A percentile compares a stretch with the other conserved stretches of the same genome.
Evolutionary conservation across 495 filamentous ascomycete species (phyloP).

Genomic region (Hypomontagnella submonticulosa): DNA sequence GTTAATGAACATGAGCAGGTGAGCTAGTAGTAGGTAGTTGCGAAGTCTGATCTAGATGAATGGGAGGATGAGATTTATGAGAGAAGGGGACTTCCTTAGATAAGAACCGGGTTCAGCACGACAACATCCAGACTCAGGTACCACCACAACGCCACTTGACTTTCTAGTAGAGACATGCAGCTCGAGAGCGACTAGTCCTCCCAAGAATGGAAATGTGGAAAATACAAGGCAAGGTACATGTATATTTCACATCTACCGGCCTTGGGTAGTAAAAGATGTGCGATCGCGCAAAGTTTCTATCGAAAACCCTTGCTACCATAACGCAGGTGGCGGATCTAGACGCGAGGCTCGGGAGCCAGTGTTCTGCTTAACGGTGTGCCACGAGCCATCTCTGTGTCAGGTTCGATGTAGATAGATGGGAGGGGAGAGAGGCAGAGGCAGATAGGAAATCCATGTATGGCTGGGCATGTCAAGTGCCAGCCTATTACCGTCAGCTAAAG

Average conservation of each 20-base stretch:
- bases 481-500: conserved; percentile 2
- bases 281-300: conserved; percentile 31
- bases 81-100: conserved; percentile 19
- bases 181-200: conserved; percentile 9
- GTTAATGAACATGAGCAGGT: background rate
- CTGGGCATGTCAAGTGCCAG: conserved; percentile 19
- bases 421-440: conserved; percentile 1
- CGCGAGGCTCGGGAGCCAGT: conserved; percentile 1
- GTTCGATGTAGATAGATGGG: conserved; percentile 1
- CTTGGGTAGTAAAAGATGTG: conserved; percentile 18
- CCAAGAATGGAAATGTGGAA: background rate
- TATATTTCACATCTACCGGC: conserved; percentile 12
- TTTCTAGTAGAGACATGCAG: conserved; percentile 11
- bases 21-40: conserved; percentile 3
- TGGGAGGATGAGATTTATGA: conserved; percentile 13
- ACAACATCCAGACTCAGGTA: conserved; percentile 7
- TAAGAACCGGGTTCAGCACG: conserved; percentile 22
- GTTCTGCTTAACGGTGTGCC: conserved; percentile 19
- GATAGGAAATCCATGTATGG: conserved; percentile 6
- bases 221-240: conserved; percentile 11
- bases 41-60: conserved; percentile 1
- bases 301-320: conserved; percentile 21
- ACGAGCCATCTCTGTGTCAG: conserved; percentile 25
- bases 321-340: conserved; percentile 35
- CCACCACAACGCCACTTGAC: conserved; percentile 25